phyloP scores from a whole-genome alignment of 2,329 filamentous ascomycete genomes.

The Verticillium tricorpus region DNA sequence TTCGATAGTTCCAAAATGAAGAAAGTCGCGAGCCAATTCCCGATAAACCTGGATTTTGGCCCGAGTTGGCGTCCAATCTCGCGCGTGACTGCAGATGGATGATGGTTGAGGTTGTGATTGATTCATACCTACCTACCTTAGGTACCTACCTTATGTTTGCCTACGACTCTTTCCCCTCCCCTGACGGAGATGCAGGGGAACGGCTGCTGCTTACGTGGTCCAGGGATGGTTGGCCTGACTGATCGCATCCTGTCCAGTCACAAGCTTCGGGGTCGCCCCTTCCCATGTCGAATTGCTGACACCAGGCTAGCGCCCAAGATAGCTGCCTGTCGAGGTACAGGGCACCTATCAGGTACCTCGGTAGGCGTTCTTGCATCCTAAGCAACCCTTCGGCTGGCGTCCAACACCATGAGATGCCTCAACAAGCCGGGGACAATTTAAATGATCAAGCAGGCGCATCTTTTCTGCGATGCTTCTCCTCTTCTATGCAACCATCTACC shows the following conservation, averaged over 20 bases:
- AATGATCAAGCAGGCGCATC: background rate
- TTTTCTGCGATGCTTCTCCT: slow-evolving; percentile 2
- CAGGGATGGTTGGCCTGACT: background rate
- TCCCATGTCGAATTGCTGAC: background rate
- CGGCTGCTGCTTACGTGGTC: background rate
- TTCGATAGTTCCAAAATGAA: background rate
- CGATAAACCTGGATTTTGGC: background rate
- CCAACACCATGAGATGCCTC: background rate
- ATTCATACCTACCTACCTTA: too few relatives aligned
- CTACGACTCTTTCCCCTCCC: background rate
- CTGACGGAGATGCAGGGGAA: too few relatives aligned
- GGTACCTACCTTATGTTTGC: too few relatives aligned
- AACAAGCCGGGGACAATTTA: background rate
- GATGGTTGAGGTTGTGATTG: background rate
- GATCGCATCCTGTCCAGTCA: background rate
- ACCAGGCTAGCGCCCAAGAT: too few relatives aligned
- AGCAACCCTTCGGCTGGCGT: background rate
- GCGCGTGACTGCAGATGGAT: background rate
- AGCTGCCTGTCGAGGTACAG: too few relatives aligned
- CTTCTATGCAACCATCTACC: slow-evolving; percentile 6
- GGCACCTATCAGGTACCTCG: too few relatives aligned
- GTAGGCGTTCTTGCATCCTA: too few relatives aligned
- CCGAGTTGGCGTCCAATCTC: background rate
- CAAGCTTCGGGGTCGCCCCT: too few relatives aligned
- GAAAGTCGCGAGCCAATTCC: background rate